phyloP scores from a whole-genome alignment of 2,329 filamentous ascomycete species.

The Harringtonia aguacate region DNA sequence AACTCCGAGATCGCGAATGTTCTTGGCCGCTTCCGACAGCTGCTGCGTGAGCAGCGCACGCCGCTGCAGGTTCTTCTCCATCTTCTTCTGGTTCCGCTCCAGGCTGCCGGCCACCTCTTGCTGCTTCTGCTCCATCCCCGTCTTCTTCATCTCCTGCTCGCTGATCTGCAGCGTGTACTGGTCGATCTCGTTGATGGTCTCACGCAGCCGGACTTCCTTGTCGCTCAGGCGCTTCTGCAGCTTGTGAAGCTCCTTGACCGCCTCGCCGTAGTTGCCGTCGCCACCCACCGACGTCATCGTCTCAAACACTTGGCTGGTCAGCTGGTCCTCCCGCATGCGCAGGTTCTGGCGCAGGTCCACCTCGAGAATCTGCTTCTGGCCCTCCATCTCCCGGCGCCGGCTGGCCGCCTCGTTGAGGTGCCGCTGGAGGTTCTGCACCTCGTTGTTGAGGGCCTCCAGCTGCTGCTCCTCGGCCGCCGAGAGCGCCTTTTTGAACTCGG shows the following conservation, averaged over 20 bases:
- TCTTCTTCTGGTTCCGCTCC: constrained; percentile 74
- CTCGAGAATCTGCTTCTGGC: constrained; percentile 72
- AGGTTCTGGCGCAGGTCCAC: constrained; percentile 84
- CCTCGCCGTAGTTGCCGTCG: constrained; percentile 63
- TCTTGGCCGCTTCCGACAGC: constrained; percentile 70
- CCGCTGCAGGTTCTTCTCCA: constrained; percentile 87
- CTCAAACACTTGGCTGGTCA: constrained; percentile 68
- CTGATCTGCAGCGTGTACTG: constrained; percentile 37
- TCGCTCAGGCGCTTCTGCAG: constrained; percentile 56
- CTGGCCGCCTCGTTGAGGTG: constrained; percentile 67
- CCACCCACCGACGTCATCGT: constrained; percentile 30
- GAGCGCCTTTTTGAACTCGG: constrained; percentile 87
- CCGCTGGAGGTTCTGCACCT: constrained; percentile 63
- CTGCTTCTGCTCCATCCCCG: constrained; percentile 58
- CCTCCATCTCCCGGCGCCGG: constrained; percentile 66
- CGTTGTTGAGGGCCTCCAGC: constrained; percentile 58
- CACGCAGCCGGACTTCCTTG: constrained; percentile 57
- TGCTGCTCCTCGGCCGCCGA: constrained; percentile 72
- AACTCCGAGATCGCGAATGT: constrained; percentile 86
- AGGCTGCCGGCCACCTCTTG: constrained; percentile 69
- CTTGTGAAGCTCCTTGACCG: constrained; percentile 71
- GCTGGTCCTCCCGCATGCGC: constrained; percentile 74
- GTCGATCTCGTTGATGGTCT: constrained; percentile 65
- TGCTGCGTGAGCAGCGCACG: constrained; percentile 70
- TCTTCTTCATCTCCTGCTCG: constrained; percentile 43